A percentile compares a stretch with the other conserved stretches of the same genome.
These are phyloP conservation scores for Patellaria atrata DNA, from an alignment of 495 filamentous ascomycete species.

Conservation along the genomic window DNA sequence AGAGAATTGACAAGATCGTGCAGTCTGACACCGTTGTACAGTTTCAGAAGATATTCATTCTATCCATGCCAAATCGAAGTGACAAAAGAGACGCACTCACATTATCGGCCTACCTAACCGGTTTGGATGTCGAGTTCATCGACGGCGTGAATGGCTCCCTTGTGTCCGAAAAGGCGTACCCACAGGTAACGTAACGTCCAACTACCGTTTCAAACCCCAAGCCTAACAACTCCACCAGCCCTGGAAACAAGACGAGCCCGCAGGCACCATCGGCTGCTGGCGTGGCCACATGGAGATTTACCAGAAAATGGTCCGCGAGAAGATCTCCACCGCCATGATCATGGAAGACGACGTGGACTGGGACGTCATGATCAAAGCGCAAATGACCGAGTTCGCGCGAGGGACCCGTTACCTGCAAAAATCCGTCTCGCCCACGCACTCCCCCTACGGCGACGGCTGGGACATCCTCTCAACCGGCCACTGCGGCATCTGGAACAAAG, in stretches of 20 bases:
- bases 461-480: slow-evolving; percentile 18
- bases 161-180: slow-evolving; percentile 12
- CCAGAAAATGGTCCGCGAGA: slow-evolving; percentile 14
- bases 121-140: slow-evolving; percentile 15
- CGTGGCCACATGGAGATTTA: slow-evolving; percentile 17
- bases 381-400: slow-evolving; percentile 14
- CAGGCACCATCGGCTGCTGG: slow-evolving; percentile 14
- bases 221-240: not conserved
- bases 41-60: slow-evolving; percentile 18
- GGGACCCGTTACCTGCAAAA: slow-evolving; percentile 7
- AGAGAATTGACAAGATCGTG: not conserved
- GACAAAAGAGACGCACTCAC: slow-evolving; percentile 15
- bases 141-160: slow-evolving; percentile 14
- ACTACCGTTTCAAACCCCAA: no score
- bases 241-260: not conserved
- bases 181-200: slow-evolving; percentile 9
- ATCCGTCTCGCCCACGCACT: slow-evolving; percentile 3
- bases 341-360: slow-evolving; percentile 20
- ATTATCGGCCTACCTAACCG: slow-evolving; percentile 11
- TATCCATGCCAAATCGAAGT: slow-evolving; percentile 14
- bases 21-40: not conserved
- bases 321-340: slow-evolving; percentile 15
- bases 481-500: slow-evolving; percentile 10
- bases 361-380: slow-evolving; percentile 12
- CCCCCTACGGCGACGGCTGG: slow-evolving; percentile 17